Conservation (phyloP, 495 filamentous ascomycete species). For the Neurospora sublineolata region DNA sequence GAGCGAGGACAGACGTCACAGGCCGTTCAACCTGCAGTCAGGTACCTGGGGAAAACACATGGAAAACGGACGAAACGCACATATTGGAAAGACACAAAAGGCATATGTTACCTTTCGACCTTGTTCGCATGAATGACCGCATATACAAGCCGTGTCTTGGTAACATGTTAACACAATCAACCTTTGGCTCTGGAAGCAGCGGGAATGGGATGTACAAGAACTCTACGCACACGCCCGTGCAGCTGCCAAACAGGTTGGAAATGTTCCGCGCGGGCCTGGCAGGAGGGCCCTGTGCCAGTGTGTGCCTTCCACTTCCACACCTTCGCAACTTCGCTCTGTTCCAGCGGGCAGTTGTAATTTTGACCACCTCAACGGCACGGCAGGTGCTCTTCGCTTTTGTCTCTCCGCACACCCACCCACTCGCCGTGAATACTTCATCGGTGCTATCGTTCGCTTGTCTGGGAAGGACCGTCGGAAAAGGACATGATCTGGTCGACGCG, state of each 20-base stretch:
- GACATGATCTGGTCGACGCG: constrained; percentile 2
- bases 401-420: neutral
- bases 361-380: neutral
- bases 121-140: neutral
- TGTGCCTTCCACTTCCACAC: neutral
- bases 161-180: neutral
- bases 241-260: neutral
- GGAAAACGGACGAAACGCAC: neutral
- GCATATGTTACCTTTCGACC: neutral
- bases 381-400: neutral
- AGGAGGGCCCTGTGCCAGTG: neutral
- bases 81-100: neutral
- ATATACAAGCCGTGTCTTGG: neutral
- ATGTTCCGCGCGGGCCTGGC: neutral
- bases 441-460: neutral
- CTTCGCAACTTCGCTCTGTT: neutral
- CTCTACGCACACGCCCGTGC: neutral
- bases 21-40: neutral
- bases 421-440: neutral
- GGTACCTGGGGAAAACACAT: neutral
- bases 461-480: neutral
- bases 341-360: neutral
- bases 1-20: neutral
- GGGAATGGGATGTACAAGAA: neutral
- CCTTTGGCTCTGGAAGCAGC: neutral